Evolutionary conservation across 225 moss, liverwort and hornwort genomes (phyloP).

Genomic region (Thuidium tamariscinum): DNA sequence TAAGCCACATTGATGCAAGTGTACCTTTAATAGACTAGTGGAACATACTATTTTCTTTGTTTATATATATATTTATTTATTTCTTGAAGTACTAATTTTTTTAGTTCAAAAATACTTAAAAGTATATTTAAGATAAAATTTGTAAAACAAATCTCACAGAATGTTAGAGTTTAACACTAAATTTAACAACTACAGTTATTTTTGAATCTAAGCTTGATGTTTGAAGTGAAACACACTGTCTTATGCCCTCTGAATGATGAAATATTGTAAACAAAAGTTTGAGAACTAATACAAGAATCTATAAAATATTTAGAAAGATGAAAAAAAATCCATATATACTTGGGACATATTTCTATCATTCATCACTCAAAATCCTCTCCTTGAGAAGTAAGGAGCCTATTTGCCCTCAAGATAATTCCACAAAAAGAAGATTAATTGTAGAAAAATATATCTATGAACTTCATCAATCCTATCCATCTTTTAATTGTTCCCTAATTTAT

Average conservation of each 20-base stretch:
- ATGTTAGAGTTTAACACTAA: background rate
- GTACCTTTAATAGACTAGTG: background rate
- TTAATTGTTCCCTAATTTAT: too few relatives aligned
- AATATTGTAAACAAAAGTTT: background rate
- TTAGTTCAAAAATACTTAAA: too few relatives aligned
- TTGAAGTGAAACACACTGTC: background rate
- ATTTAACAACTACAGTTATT: background rate
- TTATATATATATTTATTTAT: too few relatives aligned
- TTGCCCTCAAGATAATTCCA: background rate
- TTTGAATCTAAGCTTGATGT: background rate
- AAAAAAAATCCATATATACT: background rate
- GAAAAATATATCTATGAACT: background rate
- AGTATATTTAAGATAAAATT: background rate
- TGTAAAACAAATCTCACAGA: background rate
- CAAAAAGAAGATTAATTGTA: background rate
- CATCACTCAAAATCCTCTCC: accelerated
- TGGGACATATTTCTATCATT: background rate
- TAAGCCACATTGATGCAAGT: background rate
- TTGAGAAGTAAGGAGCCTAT: accelerated
- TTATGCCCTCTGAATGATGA: accelerated
- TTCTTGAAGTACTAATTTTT: too few relatives aligned
- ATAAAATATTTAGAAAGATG: background rate
- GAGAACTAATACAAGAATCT: background rate
- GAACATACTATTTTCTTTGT: background rate
- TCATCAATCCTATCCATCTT: too few relatives aligned